Percentiles rank a stretch among this genome's conserved stretches.
phyloP scores from a whole-genome alignment of 2,329 filamentous ascomycete genomes.

The Epichloe aotearoae region DNA sequence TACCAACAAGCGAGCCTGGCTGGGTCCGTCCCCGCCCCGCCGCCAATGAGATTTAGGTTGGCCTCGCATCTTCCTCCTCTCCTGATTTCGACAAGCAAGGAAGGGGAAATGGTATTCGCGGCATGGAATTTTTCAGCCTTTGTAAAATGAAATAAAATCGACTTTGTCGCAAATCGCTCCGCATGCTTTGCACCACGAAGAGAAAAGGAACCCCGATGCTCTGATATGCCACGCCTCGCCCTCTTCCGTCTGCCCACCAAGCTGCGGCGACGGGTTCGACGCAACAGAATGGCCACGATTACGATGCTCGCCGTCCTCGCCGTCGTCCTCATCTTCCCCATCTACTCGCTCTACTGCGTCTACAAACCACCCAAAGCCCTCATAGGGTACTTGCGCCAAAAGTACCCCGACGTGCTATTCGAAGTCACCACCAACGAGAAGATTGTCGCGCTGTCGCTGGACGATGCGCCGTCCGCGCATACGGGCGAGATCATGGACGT shows the following conservation, averaged over 20 bases:
- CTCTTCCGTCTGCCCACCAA: constrained; percentile 42
- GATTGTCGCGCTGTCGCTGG: constrained; percentile 70
- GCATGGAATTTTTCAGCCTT: too few relatives aligned
- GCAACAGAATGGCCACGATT: constrained; percentile 44
- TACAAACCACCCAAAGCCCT: constrained; percentile 70
- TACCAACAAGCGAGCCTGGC: neutral
- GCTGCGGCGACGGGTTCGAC: constrained; percentile 43
- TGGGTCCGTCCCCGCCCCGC: neutral
- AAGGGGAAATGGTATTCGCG: neutral
- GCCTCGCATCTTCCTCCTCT: neutral
- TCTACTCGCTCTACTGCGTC: constrained; percentile 48
- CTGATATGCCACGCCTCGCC: constrained; percentile 26
- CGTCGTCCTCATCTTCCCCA: constrained; percentile 23
- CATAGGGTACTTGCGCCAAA: constrained; percentile 55
- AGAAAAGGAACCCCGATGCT: neutral
- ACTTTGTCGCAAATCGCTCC: too few relatives aligned
- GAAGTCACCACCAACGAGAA: constrained; percentile 46
- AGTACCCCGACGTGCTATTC: constrained; percentile 71
- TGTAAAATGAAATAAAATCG: too few relatives aligned
- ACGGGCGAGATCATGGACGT: constrained; percentile 58
- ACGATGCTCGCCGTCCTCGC: constrained; percentile 25
- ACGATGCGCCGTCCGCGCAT: constrained; percentile 67
- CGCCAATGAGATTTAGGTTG: neutral
- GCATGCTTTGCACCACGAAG: neutral
- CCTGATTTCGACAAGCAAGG: neutral